Percentiles rank a stretch among this genome's conserved stretches.
Conservation (phyloP, 1,284 basidiomycete genomes). For the Peniophora sp. region DNA sequence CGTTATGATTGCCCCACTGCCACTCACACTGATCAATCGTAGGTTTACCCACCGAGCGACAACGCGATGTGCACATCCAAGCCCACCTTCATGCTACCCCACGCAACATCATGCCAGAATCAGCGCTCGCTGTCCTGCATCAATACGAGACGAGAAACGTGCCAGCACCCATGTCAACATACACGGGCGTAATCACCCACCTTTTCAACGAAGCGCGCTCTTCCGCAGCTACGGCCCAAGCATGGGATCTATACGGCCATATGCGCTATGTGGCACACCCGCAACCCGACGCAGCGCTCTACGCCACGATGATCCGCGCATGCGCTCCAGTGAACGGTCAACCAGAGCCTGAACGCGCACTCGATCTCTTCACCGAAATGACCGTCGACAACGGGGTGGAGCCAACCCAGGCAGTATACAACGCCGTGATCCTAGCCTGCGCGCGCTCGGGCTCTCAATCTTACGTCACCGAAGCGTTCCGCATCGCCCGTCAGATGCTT, state of each 20-base stretch:
- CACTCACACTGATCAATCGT: not conserved
- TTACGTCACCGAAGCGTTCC: conserved; percentile 72
- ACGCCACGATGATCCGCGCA: conserved; percentile 82
- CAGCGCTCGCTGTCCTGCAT: conserved; percentile 56
- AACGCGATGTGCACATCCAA: conserved; percentile 64
- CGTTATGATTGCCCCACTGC: conserved; percentile 4
- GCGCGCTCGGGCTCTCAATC: conserved; percentile 51
- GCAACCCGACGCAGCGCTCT: conserved; percentile 65
- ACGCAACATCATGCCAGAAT: conserved; percentile 36
- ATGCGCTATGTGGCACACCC: conserved; percentile 95
- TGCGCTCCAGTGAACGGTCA: conserved; percentile 46
- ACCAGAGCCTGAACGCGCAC: conserved; percentile 82
- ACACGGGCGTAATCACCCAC: conserved; percentile 52
- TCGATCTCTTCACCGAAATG: conserved; percentile 95
- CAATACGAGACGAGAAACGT: conserved; percentile 51
- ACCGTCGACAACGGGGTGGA: conserved; percentile 52
- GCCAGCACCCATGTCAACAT: conserved; percentile 57
- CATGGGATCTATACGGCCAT: conserved; percentile 91
- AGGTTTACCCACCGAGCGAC: conserved; percentile 42
- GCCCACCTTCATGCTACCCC: conserved; percentile 41
- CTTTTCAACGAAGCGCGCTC: conserved; percentile 43
- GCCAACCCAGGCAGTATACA: conserved; percentile 71
- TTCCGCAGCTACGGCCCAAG: conserved; percentile 56
- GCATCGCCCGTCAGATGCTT: conserved; percentile 77
- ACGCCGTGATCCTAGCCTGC: conserved; percentile 76